Evolutionary conservation across 345 rosid species (phyloP), one percentile per base, ranked within the genome.

Genomic region (Populus davidiana): DNA sequence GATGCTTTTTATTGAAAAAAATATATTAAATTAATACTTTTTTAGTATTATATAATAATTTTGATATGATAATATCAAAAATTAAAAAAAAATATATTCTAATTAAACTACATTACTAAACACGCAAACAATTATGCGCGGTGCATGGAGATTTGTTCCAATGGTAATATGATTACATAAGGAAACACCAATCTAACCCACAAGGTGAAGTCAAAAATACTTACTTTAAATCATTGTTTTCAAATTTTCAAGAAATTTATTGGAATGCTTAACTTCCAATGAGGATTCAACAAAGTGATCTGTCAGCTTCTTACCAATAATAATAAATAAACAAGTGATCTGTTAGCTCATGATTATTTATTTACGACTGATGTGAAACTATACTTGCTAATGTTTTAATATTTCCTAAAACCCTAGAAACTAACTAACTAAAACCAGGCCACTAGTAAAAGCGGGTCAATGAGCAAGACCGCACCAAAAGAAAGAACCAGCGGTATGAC

Each of bases 371-470:
- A 33, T 81, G 73, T 23, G 61, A 64, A 70, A 67, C 18, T 7
- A 39, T 18, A 43, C 36, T 39, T 20, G 29, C 4, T 11, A 6
- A 17, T 69, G 1, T 13, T 5, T 0, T 52, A 9, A 54, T 67
- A 17, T 23, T 25, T 18, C 20, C 74, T 54, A 14, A 25, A 76
- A 66, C 64, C 73, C 64, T 61, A 67, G 23, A 69, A 77, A 67
- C 43, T 47, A 54, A 39, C n/a, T n/a, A 29, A 56, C 29, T 9
- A 20, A 62, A 17, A 59, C 66, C 18, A 73, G 74, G 82, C 79
- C 68, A 68, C 25, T 73, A 59, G 87, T 82, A 85, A 86, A 84
- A 80, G 87, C 78, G 89, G 87, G 84, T 75, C 89, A 75, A 71
- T 79, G 85, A 77, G 80, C 76, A 39, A 65, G 80, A 81, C 78